Evolutionary conservation across 1,284 basidiomycete species (phyloP).

Genomic region (Ustilago crameri): DNA sequence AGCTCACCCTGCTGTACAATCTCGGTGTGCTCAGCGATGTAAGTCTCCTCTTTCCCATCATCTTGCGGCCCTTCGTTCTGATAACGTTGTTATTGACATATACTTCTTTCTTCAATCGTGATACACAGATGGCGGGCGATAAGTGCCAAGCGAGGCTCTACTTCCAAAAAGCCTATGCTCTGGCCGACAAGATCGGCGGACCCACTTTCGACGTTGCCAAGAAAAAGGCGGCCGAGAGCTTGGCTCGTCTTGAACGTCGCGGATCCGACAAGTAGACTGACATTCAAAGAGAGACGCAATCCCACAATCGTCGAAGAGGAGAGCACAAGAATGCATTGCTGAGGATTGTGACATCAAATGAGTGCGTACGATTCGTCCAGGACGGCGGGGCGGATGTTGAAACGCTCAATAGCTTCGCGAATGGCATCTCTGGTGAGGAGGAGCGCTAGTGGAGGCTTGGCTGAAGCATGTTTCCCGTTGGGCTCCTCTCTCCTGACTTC

Average conservation of each 20-base stretch:
- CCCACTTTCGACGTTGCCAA: conserved; percentile 26
- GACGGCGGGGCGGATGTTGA: conserved; percentile 49
- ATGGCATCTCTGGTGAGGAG: conserved; percentile 45
- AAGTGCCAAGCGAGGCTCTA: conserved; percentile 49
- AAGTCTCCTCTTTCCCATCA: neutral
- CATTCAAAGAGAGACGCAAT: too few species aligned
- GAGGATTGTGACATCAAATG: conserved; percentile 16
- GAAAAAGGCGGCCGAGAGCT: conserved; percentile 33
- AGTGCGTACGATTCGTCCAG: conserved; percentile 53
- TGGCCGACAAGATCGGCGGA: conserved; percentile 30
- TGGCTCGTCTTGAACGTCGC: conserved; percentile 40
- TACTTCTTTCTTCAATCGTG: too few species aligned
- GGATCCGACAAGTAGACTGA: conserved; percentile 14
- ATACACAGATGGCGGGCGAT: conserved; percentile 45
- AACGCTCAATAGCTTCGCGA: conserved; percentile 29
- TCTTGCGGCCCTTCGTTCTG: too few species aligned
- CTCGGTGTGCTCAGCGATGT: conserved; percentile 51
- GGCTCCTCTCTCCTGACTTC: neutral
- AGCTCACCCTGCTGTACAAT: conserved; percentile 64
- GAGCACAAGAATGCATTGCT: conserved; percentile 2
- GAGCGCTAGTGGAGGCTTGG: conserved; percentile 14
- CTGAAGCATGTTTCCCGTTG: neutral
- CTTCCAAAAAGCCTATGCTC: conserved; percentile 50
- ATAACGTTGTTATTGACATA: too few species aligned
- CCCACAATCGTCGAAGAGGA: too few species aligned